Percentiles rank a stretch among this genome's conserved stretches.
Conservation (phyloP, 2,329 filamentous ascomycete species). For the Aspergillus sp. region DNA sequence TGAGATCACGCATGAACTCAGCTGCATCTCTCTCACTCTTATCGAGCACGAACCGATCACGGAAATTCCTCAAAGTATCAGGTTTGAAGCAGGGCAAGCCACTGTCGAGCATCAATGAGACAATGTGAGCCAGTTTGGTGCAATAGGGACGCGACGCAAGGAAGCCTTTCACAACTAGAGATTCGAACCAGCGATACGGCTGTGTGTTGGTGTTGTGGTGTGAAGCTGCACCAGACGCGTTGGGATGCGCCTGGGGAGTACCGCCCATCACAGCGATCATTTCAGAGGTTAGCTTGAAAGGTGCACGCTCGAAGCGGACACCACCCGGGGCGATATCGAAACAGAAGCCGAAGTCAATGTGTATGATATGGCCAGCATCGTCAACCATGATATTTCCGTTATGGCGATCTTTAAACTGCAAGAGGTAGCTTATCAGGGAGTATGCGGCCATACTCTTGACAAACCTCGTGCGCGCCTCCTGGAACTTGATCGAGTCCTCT, state of each 20-base stretch:
- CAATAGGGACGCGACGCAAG: conserved; percentile 77
- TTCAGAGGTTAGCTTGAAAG: conserved; percentile 94
- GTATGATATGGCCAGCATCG: conserved; percentile 90
- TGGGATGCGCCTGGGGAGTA: conserved; percentile 18
- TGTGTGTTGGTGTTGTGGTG: conserved; percentile 60
- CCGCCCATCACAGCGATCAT: conserved; percentile 99
- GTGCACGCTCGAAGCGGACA: conserved; percentile 93
- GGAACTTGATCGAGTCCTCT: conserved; percentile 89
- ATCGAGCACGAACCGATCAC: conserved; percentile 84
- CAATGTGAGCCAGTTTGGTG: conserved; percentile 81
- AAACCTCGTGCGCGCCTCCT: conserved; percentile 91
- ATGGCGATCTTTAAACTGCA: conserved; percentile 98
- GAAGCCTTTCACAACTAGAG: conserved; percentile 92
- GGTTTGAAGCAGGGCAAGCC: conserved; percentile 97
- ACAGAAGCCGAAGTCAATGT: conserved; percentile 99
- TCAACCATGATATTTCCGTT: conserved; percentile 99
- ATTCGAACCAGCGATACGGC: conserved; percentile 91
- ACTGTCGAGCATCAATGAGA: conserved; percentile 90
- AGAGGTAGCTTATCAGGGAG: conserved; percentile 87
- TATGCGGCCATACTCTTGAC: conserved; percentile 99
- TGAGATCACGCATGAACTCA: conserved; percentile 82
- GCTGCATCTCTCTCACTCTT: conserved; percentile 87
- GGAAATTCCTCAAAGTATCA: conserved; percentile 86
- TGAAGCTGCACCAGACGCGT: conserved; percentile 22
- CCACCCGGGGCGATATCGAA: conserved; percentile 97